Conservation (phyloP, 148 eudicot species). For the Nepenthes mirabilis region DNA sequence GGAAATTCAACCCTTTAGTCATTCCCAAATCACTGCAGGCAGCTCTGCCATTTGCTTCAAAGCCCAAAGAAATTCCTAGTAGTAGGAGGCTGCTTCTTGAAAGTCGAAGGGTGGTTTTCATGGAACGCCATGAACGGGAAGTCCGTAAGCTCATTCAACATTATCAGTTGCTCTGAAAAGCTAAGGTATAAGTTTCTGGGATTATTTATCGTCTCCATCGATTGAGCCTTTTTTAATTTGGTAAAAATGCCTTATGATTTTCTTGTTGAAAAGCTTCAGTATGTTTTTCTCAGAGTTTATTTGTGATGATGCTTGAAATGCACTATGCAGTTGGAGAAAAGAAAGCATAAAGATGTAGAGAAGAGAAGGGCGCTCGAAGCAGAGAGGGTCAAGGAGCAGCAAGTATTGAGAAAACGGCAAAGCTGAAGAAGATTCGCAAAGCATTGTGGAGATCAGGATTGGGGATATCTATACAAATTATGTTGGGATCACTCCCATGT, state of each 20-base stretch:
- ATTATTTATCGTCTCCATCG: background rate
- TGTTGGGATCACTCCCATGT: no score
- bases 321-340: slow-evolving; percentile 42
- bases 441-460: slow-evolving; percentile 22
- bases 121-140: slow-evolving; percentile 57
- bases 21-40: slow-evolving; percentile 61
- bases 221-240: background rate
- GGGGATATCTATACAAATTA: no score
- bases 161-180: slow-evolving; percentile 39
- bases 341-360: slow-evolving; percentile 42
- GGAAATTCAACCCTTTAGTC: slow-evolving; percentile 71
- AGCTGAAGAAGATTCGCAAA: slow-evolving; percentile 66
- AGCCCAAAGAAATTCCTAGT: slow-evolving; percentile 59
- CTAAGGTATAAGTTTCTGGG: slow-evolving; percentile 42
- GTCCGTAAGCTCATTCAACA: slow-evolving; percentile 43
- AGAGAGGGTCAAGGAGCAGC: slow-evolving; percentile 59
- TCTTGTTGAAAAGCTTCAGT: background rate
- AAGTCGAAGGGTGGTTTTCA: slow-evolving; percentile 46
- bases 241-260: background rate
- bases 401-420: slow-evolving; percentile 45
- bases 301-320: no score
- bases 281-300: no score
- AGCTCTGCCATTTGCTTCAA: slow-evolving; percentile 65
- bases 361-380: slow-evolving; percentile 38
- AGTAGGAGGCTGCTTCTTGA: slow-evolving; percentile 27